Base-by-base conservation (phyloP, 2,329 filamentous ascomycete species). In the Amauroascus verrucosus region DNA sequence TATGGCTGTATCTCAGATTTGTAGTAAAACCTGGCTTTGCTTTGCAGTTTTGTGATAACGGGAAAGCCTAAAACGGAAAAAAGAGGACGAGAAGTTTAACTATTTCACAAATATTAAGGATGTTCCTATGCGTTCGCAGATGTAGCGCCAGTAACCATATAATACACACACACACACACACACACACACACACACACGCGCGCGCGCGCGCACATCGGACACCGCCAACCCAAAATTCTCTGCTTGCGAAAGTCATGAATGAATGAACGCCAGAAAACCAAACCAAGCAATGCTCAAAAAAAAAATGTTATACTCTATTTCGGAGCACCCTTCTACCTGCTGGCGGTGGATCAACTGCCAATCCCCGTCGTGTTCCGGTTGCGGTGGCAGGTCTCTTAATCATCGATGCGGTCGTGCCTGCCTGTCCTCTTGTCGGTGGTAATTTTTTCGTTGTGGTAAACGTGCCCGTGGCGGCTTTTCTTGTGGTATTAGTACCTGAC, bases 311-410 rank as follows among this genome's bases (percentile, higher is more conserved):
- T 22, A 62, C 65, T 16, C 70, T 65, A 58, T 71, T 74, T 44
- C 72, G 69, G 55, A 74, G 59, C 11, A 69, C 66, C 48, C 72
- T 64, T 30, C 67, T 67, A 18, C 67, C 66, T 9, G 65, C 58
- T 30, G 66, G 58, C 6, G 66, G 57, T 28, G 63, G 60, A 45
- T 72, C 69, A 30, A 59, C 60, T 44, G 58, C 47, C 6, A 67
- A 65, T 6, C 63, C 64, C 54, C 70, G 71, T 40, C 62, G 65
- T 8, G 65, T 56, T 18, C 62, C 59, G 2, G 67, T 59, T 7
- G 63, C 61, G 3, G 66, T 59, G 28, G 61, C 64, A 56, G 67
- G 69, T 55, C 69, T 71, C 3, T 65, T 60, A 1, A 68, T 65
- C 22, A 59, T 60, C 16, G 60, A 59, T 28, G 68, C 62, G n/a